phyloP scores from a whole-genome alignment of 1,284 basidiomycete species.

The Boletus austroedulis region DNA sequence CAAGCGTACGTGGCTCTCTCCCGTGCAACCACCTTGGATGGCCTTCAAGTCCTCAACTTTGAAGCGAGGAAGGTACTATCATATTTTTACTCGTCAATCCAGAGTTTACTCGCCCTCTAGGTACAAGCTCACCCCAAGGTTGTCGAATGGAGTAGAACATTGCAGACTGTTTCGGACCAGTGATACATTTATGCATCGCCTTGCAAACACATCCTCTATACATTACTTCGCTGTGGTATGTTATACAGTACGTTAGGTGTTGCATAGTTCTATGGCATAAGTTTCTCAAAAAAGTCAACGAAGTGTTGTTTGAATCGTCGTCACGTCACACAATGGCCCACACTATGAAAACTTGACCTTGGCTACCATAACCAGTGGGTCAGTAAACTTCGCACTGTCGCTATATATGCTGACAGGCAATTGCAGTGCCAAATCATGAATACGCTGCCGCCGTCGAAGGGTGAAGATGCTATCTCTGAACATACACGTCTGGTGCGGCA shows the following conservation, averaged over 20 bases:
- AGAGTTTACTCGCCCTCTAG: conserved; percentile 33
- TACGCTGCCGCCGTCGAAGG: background rate
- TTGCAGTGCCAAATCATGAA: background rate
- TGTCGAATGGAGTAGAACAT: conserved; percentile 60
- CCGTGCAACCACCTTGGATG: conserved; percentile 88
- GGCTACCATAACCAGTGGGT: background rate
- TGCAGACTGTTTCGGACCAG: conserved; percentile 39
- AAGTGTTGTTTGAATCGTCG: no score
- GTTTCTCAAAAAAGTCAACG: background rate
- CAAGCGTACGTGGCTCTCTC: conserved; percentile 97
- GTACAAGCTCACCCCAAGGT: conserved; percentile 73
- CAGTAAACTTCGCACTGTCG: background rate
- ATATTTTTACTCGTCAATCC: background rate
- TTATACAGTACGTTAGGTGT: conserved; percentile 1
- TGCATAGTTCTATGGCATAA: background rate
- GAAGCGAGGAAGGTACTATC: conserved; percentile 64
- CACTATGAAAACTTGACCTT: no score
- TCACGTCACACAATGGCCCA: no score
- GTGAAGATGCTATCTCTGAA: background rate
- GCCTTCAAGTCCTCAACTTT: conserved; percentile 89
- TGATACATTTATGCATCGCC: conserved; percentile 3
- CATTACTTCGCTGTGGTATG: background rate
- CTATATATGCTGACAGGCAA: background rate
- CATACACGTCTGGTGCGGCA: background rate
- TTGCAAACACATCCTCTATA: background rate